Percentiles rank a stretch among this genome's conserved stretches.
These are phyloP conservation scores for Saitoella complicata DNA, from an alignment of 805 yeast species.

Conservation along the genomic window DNA sequence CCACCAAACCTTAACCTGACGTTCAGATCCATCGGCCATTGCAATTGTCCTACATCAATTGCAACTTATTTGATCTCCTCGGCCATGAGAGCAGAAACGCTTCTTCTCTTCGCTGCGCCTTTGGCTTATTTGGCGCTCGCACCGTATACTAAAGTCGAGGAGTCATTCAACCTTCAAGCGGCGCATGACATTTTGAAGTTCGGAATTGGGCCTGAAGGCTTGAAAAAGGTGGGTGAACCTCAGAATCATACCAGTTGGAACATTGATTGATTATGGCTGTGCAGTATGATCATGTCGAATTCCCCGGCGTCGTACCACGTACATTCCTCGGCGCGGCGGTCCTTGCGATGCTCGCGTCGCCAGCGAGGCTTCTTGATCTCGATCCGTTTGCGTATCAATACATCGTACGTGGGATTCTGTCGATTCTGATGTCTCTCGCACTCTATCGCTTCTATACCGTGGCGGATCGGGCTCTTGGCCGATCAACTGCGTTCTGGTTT, in stretches of 20 bases:
- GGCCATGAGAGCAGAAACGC: no score
- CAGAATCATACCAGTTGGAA: no score
- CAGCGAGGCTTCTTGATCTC: constrained; percentile 15
- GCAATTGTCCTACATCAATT: no score
- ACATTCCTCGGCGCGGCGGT: constrained; percentile 59
- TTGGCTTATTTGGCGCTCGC: constrained; percentile 22
- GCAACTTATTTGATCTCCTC: no score
- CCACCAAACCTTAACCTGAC: no score
- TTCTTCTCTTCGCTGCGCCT: no score
- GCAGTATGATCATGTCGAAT: constrained; percentile 55
- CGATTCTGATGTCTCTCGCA: constrained; percentile 40
- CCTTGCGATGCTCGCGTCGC: constrained; percentile 32
- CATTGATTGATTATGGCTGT: constrained; percentile 3
- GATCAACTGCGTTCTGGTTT: constrained; percentile 32
- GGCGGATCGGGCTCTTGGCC: constrained; percentile 17
- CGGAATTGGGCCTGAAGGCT: not conserved
- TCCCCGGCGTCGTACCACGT: constrained; percentile 84
- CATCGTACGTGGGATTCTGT: constrained; percentile 43
- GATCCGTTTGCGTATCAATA: not conserved
- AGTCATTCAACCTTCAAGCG: constrained; percentile 82
- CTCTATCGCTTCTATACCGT: constrained; percentile 36
- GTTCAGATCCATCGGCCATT: no score
- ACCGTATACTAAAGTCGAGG: constrained; percentile 87
- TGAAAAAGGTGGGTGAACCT: no score
- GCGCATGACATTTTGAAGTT: constrained; percentile 53